Percentiles rank a stretch among this genome's conserved stretches.
Conservation (phyloP, 768 basidiomycete species). For the Naganishia antarctica region DNA sequence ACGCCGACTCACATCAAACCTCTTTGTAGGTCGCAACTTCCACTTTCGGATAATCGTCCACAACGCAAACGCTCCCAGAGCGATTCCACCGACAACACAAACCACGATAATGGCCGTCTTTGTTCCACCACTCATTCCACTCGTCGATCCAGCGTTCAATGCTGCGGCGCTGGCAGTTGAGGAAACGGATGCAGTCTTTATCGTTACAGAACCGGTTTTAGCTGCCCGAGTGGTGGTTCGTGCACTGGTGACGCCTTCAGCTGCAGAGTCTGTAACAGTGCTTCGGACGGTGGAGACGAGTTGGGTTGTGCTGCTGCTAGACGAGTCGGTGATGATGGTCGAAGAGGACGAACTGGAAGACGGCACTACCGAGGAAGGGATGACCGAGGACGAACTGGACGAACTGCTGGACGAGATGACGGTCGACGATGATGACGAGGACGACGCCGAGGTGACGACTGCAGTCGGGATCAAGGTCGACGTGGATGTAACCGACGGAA, state of each 20-base stretch:
- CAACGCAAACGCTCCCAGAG: constrained; percentile 35
- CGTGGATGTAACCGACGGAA: not conserved
- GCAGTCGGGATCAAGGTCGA: constrained; percentile 1
- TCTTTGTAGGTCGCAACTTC: constrained; percentile 41
- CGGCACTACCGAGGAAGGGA: not conserved
- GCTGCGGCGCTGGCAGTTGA: constrained; percentile 15
- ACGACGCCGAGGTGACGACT: not conserved
- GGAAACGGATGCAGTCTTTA: not conserved
- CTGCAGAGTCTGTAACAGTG: constrained; percentile 5
- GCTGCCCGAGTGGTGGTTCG: not conserved
- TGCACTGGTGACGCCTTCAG: not conserved
- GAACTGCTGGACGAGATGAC: not conserved
- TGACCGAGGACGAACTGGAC: not conserved
- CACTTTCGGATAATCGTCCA: constrained; percentile 45
- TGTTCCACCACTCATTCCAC: constrained; percentile 24
- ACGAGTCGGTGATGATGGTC: not conserved
- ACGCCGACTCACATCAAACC: constrained; percentile 35
- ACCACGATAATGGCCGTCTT: constrained; percentile 43
- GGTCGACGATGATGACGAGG: constrained; percentile 1
- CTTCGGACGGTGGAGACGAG: constrained; percentile 5
- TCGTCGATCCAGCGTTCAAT: not conserved
- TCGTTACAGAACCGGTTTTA: not conserved
- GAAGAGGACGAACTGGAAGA: not conserved
- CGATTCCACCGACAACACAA: constrained; percentile 42
- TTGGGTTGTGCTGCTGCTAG: constrained; percentile 5